A percentile compares a stretch with the other conserved stretches of the same genome.
Evolutionary conservation across 345 rosid species (phyloP).

Genomic region (Cardamine resedifolia): DNA sequence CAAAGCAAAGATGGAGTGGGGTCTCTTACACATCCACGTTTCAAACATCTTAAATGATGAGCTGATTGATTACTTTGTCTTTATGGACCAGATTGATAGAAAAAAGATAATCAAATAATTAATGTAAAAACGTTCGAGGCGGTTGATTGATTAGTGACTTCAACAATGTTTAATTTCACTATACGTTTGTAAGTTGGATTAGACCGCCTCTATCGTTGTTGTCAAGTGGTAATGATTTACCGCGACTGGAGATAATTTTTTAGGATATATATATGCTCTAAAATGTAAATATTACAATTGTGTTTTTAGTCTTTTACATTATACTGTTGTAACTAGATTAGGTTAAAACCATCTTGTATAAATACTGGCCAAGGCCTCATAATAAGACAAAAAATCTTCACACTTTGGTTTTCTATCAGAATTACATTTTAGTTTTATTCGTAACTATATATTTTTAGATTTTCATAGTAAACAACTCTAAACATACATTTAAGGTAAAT

Average conservation of each 20-base stretch:
- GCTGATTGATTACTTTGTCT: slow-evolving; percentile 17
- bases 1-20: slow-evolving; percentile 22
- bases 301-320: too few relatives aligned
- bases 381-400: too few relatives aligned
- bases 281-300: too few relatives aligned
- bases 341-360: too few relatives aligned
- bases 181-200: background rate
- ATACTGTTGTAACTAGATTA: too few relatives aligned
- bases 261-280: too few relatives aligned
- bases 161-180: background rate
- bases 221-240: background rate
- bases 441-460: background rate
- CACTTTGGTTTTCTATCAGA: too few relatives aligned
- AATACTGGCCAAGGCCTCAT: too few relatives aligned
- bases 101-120: background rate
- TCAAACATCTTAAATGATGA: slow-evolving; percentile 18
- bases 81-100: background rate
- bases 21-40: slow-evolving; percentile 20
- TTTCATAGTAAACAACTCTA: background rate
- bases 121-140: background rate
- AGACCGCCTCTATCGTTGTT: background rate
- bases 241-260: too few relatives aligned
- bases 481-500: background rate
- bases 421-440: background rate
- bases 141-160: background rate